Percentiles rank a stretch among this genome's conserved stretches.
Evolutionary conservation across 257 asterid genomes (phyloP).

Genomic region (Nicotiana otophora): DNA sequence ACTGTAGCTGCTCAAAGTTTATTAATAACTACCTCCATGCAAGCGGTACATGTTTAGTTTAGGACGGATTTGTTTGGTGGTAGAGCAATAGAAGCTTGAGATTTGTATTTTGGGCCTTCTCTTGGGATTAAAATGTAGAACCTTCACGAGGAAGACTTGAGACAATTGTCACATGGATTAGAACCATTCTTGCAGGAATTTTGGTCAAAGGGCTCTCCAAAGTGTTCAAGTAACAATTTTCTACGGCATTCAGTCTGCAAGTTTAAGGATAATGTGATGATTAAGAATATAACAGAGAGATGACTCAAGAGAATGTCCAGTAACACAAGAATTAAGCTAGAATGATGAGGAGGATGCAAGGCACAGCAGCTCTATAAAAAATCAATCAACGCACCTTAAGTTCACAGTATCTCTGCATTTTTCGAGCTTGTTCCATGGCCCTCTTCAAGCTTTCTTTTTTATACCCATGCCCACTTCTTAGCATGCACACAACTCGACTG

Average conservation of each 20-base stretch:
- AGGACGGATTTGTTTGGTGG: not conserved
- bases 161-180: slow-evolving; percentile 94
- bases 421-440: slow-evolving; percentile 89
- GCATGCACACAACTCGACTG: slow-evolving; percentile 90
- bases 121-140: not conserved
- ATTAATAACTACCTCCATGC: not conserved
- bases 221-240: slow-evolving; percentile 68
- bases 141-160: slow-evolving; percentile 41
- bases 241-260: slow-evolving; percentile 85
- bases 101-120: not conserved
- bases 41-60: not conserved
- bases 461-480: slow-evolving; percentile 67
- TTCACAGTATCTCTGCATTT: slow-evolving; percentile 88
- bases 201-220: slow-evolving; percentile 69
- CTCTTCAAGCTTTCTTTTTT: slow-evolving; percentile 63
- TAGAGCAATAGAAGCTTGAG: not conserved
- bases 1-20: not conserved
- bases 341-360: not conserved
- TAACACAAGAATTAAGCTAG: not conserved
- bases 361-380: not conserved
- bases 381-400: slow-evolving; percentile 47
- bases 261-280: not conserved
- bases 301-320: not conserved
- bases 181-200: slow-evolving; percentile 62
- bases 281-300: not conserved